Evolutionary conservation across 108 stramenopile genomes (phyloP).

Genomic region (Skeletonema menzelii): DNA sequence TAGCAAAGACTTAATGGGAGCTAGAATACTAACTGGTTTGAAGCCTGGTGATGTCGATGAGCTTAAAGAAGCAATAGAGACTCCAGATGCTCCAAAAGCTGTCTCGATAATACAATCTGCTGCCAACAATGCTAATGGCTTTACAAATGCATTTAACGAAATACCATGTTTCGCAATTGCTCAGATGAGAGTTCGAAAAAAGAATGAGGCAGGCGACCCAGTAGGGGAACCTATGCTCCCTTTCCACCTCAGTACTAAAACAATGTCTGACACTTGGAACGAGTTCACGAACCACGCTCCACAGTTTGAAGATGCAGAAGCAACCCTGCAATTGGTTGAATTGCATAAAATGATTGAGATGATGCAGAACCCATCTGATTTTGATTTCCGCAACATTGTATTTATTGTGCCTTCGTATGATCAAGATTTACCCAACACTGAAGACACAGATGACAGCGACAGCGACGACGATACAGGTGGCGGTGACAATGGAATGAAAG

Average conservation of each 20-base stretch:
- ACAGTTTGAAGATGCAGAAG: slow-evolving; percentile 34
- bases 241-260: slow-evolving; percentile 42
- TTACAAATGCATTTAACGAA: slow-evolving; percentile 37
- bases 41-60: slow-evolving; percentile 33
- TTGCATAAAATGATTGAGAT: slow-evolving; percentile 46
- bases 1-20: slow-evolving; percentile 50
- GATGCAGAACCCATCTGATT: slow-evolving; percentile 52
- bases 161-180: slow-evolving; percentile 49
- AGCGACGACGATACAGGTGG: slow-evolving; percentile 41
- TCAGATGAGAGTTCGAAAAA: slow-evolving; percentile 45
- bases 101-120: slow-evolving; percentile 47
- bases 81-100: slow-evolving; percentile 22
- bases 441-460: slow-evolving; percentile 28
- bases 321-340: slow-evolving; percentile 46
- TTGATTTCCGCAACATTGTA: slow-evolving; percentile 47
- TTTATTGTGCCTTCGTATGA: slow-evolving; percentile 41
- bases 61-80: slow-evolving; percentile 39
- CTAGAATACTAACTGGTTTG: slow-evolving; percentile 42
- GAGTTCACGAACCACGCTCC: slow-evolving; percentile 35
- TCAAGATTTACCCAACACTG: slow-evolving; percentile 14
- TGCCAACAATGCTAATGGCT: slow-evolving; percentile 13
- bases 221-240: slow-evolving; percentile 37
- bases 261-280: slow-evolving; percentile 42
- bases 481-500: slow-evolving; percentile 44
- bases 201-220: slow-evolving; percentile 34